Conservation (phyloP, 176 grass and related monocot species). For the Oryza punctata region DNA sequence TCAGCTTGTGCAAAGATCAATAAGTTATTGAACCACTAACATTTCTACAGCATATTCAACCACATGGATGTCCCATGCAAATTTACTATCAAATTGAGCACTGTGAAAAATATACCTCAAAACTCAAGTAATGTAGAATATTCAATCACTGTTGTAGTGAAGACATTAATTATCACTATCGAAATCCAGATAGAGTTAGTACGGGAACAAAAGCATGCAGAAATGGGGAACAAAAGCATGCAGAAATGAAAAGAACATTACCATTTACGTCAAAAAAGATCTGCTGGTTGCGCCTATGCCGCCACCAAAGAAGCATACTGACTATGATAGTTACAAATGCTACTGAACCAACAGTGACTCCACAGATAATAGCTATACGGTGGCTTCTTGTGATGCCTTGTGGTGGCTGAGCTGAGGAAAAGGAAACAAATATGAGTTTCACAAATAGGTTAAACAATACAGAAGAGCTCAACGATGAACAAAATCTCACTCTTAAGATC, state of each 20-base stretch:
- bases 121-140: neutral
- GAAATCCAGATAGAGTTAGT: neutral
- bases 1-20: neutral
- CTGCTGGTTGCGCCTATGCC: slow-evolving; percentile 80
- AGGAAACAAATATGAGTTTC: slow-evolving; percentile 31
- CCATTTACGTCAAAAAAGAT: slow-evolving; percentile 97
- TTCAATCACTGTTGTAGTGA: neutral
- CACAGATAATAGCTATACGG: slow-evolving; percentile 66
- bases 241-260: slow-evolving; percentile 33
- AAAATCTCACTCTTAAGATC: slow-evolving; percentile 71
- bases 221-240: neutral
- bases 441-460: neutral
- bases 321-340: slow-evolving; percentile 38
- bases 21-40: neutral
- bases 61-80: neutral
- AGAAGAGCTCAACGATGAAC: neutral
- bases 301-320: slow-evolving; percentile 81
- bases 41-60: neutral
- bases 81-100: neutral
- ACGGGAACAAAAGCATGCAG: neutral
- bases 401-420: slow-evolving; percentile 80
- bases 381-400: slow-evolving; percentile 52
- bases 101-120: neutral
- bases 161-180: neutral
- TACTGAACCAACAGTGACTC: slow-evolving; percentile 65